Conservation (phyloP, 176 grass and related monocot genomes). For the Ampelocalamus luodianensis region DNA sequence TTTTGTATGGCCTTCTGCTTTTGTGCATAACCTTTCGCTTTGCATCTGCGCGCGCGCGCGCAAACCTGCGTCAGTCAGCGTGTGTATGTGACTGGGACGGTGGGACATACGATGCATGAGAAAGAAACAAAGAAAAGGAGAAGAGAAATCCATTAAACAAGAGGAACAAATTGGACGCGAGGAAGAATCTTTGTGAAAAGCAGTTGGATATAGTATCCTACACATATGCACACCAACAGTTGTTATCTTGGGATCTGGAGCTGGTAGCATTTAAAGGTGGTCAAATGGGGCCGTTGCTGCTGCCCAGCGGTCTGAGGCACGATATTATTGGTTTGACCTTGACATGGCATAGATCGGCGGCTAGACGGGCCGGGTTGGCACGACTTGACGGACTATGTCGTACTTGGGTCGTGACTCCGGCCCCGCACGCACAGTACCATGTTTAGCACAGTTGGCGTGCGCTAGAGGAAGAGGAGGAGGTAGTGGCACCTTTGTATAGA, state of each 20-base stretch:
- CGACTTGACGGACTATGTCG: accelerated
- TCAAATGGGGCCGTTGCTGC: no score
- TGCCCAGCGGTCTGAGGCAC: no score
- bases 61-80: neutral
- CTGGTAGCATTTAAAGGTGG: neutral
- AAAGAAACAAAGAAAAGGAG: neutral
- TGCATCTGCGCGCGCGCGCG: conserved; percentile 1
- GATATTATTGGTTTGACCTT: no score
- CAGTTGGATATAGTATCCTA: conserved; percentile 8
- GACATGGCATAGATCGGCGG: no score
- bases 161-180: conserved; percentile 13
- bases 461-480: no score
- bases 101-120: neutral
- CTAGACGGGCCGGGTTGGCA: no score
- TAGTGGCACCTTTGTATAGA: no score
- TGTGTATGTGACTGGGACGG: neutral
- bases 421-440: no score
- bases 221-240: conserved; percentile 32
- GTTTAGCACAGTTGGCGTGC: no score
- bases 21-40: conserved; percentile 43
- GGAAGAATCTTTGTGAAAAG: conserved; percentile 54
- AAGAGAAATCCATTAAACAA: conserved; percentile 43
- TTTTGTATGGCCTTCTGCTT: conserved; percentile 26
- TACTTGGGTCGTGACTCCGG: no score
- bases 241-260: conserved; percentile 54